Evolutionary conservation across 2,329 filamentous ascomycete species (phyloP), one percentile per base, ranked within the genome.

Genomic region (Plectosphaerella cucumerina): DNA sequence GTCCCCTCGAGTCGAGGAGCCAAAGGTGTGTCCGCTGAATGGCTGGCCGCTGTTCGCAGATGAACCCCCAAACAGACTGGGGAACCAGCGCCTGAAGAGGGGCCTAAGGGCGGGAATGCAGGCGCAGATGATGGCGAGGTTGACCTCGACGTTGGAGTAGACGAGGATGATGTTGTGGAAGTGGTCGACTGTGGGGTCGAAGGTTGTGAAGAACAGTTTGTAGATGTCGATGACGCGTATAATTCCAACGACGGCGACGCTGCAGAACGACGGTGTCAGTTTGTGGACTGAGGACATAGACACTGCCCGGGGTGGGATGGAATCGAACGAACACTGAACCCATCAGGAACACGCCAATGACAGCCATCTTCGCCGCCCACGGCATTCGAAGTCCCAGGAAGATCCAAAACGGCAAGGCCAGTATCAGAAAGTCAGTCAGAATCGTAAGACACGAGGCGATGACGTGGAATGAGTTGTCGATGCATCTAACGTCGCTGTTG

Each of bases 361-460:
- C 52, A 26, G 65, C 65, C 23, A 68, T 55, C 58, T 69, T 70
- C 3, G 64, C 56, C 26, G 59, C 60, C 20, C 35, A 50, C 6
- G 63, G 60, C 56, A 70, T 68, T 52, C 64, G 64, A 12, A 70
- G 54, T 12, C 58, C 61, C 37, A 66, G 51, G 37, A 70, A 69
- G 43, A 69, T 66, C 58, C 59, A 64, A 22, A 70, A 59, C 1
- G 68, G 68, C 17, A 71, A 54, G 2, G 57, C 65, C 17, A 73
- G 59, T 5, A 72, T 63, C 43, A 73, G 54, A 0, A 73, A 56
- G 33, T 75, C 73, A 10, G 69, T 72, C 8, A 72, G 37, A 31
- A 75, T 72, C 15, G 68, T 72, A 15, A 74, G 56, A 1, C 60
- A 62, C 3, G 70, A 65, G 11, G 59, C 62, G 12, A 65, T 56